Conservation (phyloP, 371 early-diverging fungal species). For the Smittium culicis region DNA sequence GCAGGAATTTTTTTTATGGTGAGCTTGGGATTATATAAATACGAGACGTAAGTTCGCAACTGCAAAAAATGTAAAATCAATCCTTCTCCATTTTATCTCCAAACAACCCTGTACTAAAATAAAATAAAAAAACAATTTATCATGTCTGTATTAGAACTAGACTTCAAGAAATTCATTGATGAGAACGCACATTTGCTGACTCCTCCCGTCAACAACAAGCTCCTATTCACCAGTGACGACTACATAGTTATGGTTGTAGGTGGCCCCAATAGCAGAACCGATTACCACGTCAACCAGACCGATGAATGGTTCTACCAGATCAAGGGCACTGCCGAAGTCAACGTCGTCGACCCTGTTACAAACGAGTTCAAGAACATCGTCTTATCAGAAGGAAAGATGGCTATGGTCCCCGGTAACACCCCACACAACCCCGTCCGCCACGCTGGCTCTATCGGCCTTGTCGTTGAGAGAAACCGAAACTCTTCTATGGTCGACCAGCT, state of each 20-base stretch:
- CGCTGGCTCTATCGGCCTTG: conserved; percentile 83
- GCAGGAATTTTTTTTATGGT: too few species aligned
- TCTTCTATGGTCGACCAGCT: conserved; percentile 46
- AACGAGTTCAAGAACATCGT: conserved; percentile 63
- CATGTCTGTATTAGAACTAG: conserved; percentile 47
- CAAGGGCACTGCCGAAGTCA: conserved; percentile 79
- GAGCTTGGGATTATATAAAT: too few species aligned
- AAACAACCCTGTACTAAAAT: too few species aligned
- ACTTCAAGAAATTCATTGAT: conserved; percentile 75
- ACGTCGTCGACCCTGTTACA: conserved; percentile 53
- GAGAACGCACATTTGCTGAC: conserved; percentile 67
- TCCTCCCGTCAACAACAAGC: conserved; percentile 90
- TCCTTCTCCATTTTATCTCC: too few species aligned
- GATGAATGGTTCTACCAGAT: conserved; percentile 96
- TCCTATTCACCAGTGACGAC: conserved; percentile 64
- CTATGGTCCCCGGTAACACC: conserved; percentile 72
- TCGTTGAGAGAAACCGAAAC: conserved; percentile 73
- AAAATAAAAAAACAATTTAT: too few species aligned
- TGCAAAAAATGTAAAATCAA: too few species aligned
- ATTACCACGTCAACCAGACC: conserved; percentile 90
- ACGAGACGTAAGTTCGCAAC: too few species aligned
- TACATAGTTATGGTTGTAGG: conserved; percentile 81
- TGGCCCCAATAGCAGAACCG: conserved; percentile 71
- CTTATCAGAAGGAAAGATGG: conserved; percentile 88
- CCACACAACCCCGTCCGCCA: conserved; percentile 92